Conservation (phyloP, 176 grass and related monocot genomes). For the Cenchrus purpureus region DNA sequence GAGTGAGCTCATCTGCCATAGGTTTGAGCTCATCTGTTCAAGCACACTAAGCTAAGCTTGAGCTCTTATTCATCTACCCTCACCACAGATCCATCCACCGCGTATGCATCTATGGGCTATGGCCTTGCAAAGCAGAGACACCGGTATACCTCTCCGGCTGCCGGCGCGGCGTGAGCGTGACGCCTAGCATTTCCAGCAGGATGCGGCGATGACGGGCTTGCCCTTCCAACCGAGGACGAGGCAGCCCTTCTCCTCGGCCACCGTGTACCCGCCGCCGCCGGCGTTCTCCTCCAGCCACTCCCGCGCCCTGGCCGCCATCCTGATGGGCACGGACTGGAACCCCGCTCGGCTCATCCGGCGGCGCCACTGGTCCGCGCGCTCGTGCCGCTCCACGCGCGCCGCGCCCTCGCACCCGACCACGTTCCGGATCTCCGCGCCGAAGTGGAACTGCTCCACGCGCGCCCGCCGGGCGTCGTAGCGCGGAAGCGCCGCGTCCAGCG, state of each 20-base stretch:
- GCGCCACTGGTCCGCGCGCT: slow-evolving; percentile 80
- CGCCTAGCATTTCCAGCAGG: slow-evolving; percentile 69
- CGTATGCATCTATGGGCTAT: neutral
- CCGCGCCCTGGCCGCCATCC: slow-evolving; percentile 55
- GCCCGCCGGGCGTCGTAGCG: slow-evolving; percentile 63
- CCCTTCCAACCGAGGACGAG: slow-evolving; percentile 77
- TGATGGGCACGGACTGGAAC: slow-evolving; percentile 64
- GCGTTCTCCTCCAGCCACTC: slow-evolving; percentile 61
- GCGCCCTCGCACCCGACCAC: slow-evolving; percentile 81
- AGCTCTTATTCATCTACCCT: slow-evolving; percentile 26
- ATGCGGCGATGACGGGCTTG: slow-evolving; percentile 65
- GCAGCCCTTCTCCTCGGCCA: slow-evolving; percentile 70
- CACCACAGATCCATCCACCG: neutral
- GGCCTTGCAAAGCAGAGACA: neutral
- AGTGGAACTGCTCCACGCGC: slow-evolving; percentile 75
- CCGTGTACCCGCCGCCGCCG: slow-evolving; percentile 59
- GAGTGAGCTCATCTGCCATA: slow-evolving; percentile 9
- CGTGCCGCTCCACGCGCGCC: slow-evolving; percentile 78
- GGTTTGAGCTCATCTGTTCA: neutral
- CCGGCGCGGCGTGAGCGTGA: neutral
- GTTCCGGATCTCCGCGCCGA: slow-evolving; percentile 73
- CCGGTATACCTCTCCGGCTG: neutral
- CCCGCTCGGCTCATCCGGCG: slow-evolving; percentile 74
- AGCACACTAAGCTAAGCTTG: neutral
- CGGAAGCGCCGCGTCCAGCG: slow-evolving; percentile 65